These are phyloP conservation scores for Decorospora gaudefroyi DNA, from an alignment of 2,329 filamentous ascomycete species.

Conservation along the genomic window DNA sequence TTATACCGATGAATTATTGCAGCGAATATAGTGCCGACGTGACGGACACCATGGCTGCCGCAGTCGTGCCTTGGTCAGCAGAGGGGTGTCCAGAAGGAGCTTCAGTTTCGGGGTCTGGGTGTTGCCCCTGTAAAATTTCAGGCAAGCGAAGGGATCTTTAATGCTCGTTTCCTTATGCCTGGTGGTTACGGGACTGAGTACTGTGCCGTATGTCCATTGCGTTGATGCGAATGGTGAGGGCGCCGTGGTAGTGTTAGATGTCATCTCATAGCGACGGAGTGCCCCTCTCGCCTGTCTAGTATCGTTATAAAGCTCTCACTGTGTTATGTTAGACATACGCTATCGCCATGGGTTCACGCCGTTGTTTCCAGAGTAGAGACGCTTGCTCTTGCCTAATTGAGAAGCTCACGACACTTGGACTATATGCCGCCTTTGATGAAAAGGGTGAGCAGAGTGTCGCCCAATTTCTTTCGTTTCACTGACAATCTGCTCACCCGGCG, in stretches of 20 bases:
- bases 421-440: too few relatives aligned
- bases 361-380: too few relatives aligned
- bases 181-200: not conserved
- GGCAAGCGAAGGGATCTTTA: too few relatives aligned
- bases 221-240: not conserved
- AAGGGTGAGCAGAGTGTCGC: too few relatives aligned
- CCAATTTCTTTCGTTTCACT: too few relatives aligned
- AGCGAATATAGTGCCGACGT: conserved; percentile 13
- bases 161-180: not conserved
- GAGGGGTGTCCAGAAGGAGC: conserved; percentile 11
- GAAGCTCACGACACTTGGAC: too few relatives aligned
- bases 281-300: conserved; percentile 1
- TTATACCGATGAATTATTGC: conserved; percentile 6
- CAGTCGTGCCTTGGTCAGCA: conserved; percentile 11
- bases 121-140: conserved; percentile 13
- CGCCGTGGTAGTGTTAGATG: not conserved
- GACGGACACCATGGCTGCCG: conserved; percentile 20
- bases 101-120: conserved; percentile 18
- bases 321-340: conserved; percentile 26
- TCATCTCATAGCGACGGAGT: not conserved
- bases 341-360: conserved; percentile 8
- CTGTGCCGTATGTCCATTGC: not conserved
- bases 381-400: too few relatives aligned
- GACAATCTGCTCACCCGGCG: too few relatives aligned
- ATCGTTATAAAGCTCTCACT: conserved; percentile 9